Percentiles rank a stretch among this genome's conserved stretches.
phyloP scores from a whole-genome alignment of 176 grass and related monocot species.

The Triticum turgidum region DNA sequence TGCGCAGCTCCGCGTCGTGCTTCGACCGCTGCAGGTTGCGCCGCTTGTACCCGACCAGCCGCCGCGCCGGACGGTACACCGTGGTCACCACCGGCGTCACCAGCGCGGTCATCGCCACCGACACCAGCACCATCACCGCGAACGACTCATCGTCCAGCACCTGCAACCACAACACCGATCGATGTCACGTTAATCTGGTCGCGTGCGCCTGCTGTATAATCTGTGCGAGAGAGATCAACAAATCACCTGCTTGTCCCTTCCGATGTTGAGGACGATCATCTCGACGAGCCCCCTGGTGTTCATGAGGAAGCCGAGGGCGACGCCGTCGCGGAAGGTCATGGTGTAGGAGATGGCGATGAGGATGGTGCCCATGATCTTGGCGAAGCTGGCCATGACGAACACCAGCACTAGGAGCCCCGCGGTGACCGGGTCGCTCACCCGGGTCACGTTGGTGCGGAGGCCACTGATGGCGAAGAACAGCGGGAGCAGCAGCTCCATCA shows the following conservation, averaged over 20 bases:
- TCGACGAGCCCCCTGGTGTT: conserved; percentile 57
- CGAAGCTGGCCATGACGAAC: conserved; percentile 56
- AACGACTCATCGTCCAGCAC: conserved; percentile 59
- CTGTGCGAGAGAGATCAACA: not conserved
- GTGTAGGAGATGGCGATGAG: conserved; percentile 44
- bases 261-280: conserved; percentile 72
- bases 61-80: conserved; percentile 39
- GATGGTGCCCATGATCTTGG: conserved; percentile 57
- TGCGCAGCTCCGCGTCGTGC: conserved; percentile 63
- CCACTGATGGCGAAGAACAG: conserved; percentile 62
- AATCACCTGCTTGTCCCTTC: conserved; percentile 51
- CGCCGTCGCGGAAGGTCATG: conserved; percentile 55
- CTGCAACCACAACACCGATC: not conserved
- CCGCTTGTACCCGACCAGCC: conserved; percentile 56
- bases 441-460: conserved; percentile 51
- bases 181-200: not conserved
- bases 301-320: conserved; percentile 66
- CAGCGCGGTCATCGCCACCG: conserved; percentile 49
- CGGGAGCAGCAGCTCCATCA: conserved; percentile 49
- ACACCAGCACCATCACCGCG: conserved; percentile 52
- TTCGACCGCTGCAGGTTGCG: conserved; percentile 61
- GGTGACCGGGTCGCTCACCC: conserved; percentile 33
- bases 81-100: conserved; percentile 54
- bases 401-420: conserved; percentile 46
- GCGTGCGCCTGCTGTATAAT: not conserved